Conservation (phyloP, 768 basidiomycete genomes). For the Russula abietina region DNA sequence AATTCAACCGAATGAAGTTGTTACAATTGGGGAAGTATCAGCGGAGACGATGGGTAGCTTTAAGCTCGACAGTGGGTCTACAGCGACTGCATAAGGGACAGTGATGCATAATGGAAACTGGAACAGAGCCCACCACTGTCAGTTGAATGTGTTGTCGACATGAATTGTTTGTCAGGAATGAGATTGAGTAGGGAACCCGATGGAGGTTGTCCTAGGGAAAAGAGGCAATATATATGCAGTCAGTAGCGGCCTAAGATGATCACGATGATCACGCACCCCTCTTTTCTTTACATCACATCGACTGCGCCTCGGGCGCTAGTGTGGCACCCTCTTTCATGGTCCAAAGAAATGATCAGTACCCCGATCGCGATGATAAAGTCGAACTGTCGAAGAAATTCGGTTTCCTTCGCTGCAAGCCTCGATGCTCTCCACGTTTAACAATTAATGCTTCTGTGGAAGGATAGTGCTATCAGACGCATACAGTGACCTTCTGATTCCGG, state of each 20-base stretch:
- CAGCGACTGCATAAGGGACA: not conserved
- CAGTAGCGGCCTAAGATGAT: not conserved
- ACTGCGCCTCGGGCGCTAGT: not conserved
- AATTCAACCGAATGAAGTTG: not conserved
- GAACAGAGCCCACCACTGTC: not conserved
- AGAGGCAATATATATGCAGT: not conserved
- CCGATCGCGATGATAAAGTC: not conserved
- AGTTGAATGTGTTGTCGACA: not conserved
- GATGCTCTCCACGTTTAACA: not conserved
- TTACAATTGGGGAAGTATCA: not conserved
- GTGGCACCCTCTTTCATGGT: not conserved
- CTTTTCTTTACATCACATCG: not conserved
- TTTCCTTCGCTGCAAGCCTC: not conserved
- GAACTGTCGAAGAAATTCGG: not conserved
- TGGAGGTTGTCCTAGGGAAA: not conserved
- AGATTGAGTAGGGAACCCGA: not conserved
- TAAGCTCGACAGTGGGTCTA: constrained; percentile 3
- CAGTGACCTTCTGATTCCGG: not conserved
- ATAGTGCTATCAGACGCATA: not conserved
- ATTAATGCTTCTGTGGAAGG: not conserved
- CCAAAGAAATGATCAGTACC: not conserved
- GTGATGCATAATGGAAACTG: not conserved
- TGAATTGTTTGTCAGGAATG: not conserved
- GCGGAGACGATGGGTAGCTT: not conserved
- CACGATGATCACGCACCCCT: not conserved